Conservation (phyloP, 331 rosid species). For the Erythrophleum ivorense region DNA sequence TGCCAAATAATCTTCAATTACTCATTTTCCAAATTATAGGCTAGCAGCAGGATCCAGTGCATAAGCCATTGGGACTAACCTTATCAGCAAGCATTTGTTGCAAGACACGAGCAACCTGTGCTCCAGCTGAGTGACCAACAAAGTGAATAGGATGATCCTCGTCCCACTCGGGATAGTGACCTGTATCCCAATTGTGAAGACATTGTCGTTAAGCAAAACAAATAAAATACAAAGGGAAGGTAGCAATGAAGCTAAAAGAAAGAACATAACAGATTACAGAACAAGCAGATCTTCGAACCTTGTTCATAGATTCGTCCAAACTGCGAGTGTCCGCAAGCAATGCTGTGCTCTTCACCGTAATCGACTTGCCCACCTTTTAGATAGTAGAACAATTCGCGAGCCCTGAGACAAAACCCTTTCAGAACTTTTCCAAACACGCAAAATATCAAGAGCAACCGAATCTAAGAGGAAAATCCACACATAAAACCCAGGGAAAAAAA, state of each 20-base stretch:
- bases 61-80: constrained; percentile 53
- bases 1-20: constrained; percentile 29
- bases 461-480: neutral
- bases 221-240: neutral
- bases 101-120: constrained; percentile 90
- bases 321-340: constrained; percentile 79
- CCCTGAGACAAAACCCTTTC: constrained; percentile 56
- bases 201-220: constrained; percentile 1
- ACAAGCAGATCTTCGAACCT: constrained; percentile 55
- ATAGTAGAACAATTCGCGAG: constrained; percentile 93
- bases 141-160: constrained; percentile 96
- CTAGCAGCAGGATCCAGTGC: neutral
- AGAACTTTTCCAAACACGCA: constrained; percentile 8
- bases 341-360: constrained; percentile 96
- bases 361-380: constrained; percentile 96
- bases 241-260: constrained; percentile 1
- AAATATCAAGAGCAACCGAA: neutral
- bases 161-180: constrained; percentile 96
- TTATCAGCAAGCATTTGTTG: constrained; percentile 99
- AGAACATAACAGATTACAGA: constrained; percentile 10
- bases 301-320: constrained; percentile 79
- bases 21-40: neutral
- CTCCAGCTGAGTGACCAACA: constrained; percentile 97
- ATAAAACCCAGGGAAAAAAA: neutral
- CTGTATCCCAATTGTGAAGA: constrained; percentile 48